Percentiles rank a stretch among this genome's conserved stretches.
These are phyloP conservation scores for Arctium lappa DNA, from an alignment of 129 eudicot species.

Conservation along the genomic window DNA sequence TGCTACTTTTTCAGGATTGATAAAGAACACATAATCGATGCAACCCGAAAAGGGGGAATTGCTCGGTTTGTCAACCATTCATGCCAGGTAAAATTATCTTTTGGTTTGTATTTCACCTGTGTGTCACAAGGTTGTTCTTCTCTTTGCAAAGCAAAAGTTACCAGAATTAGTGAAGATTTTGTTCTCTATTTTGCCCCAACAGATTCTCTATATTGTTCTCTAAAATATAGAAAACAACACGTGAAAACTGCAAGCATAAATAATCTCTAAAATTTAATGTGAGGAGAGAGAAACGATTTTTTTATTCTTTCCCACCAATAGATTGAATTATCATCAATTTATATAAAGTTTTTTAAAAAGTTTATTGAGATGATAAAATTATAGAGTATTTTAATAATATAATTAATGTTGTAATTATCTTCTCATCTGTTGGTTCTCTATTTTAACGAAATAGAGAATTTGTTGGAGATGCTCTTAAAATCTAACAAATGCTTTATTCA, in stretches of 20 bases:
- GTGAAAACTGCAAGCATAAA: neutral
- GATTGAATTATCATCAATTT: no score
- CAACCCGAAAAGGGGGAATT: conserved; percentile 80
- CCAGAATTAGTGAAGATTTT: neutral
- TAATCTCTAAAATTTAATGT: no score
- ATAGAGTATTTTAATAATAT: neutral
- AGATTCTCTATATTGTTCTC: neutral
- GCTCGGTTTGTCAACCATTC: conserved; percentile 94
- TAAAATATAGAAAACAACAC: no score
- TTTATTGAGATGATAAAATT: no score
- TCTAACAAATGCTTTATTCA: neutral
- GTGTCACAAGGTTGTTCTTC: neutral
- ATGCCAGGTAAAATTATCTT: conserved; percentile 49
- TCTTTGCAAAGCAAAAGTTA: neutral
- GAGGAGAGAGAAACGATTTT: no score
- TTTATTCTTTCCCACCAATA: no score
- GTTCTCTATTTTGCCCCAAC: neutral
- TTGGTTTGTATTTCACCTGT: neutral
- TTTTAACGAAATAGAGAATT: neutral
- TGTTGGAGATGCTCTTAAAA: neutral
- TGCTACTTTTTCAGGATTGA: conserved; percentile 80
- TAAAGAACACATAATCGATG: conserved; percentile 80
- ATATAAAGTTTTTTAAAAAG: no score
- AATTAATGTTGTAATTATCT: no score
- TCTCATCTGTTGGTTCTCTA: neutral